Conservation (phyloP, 305 asterid genomes). For the Fraxinus velutina region DNA sequence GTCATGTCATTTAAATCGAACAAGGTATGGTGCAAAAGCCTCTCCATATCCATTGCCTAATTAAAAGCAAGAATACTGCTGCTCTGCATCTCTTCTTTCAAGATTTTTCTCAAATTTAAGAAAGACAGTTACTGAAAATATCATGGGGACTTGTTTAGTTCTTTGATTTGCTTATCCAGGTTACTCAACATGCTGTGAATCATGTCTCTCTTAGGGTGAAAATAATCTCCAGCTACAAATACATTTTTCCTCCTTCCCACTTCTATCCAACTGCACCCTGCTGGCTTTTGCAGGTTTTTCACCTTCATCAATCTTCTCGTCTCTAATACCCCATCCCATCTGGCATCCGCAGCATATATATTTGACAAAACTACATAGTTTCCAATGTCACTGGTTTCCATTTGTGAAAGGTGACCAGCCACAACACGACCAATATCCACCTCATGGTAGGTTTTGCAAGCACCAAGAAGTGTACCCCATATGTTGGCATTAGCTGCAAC, state of each 20-base stretch:
- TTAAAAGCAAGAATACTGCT: not conserved
- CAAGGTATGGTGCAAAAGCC: slow-evolving; percentile 3
- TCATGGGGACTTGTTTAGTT: slow-evolving; percentile 23
- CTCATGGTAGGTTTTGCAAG: slow-evolving; percentile 72
- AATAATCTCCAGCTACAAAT: slow-evolving; percentile 72
- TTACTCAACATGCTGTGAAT: slow-evolving; percentile 43
- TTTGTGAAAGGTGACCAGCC: slow-evolving; percentile 45
- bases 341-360: slow-evolving; percentile 70
- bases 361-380: slow-evolving; percentile 73
- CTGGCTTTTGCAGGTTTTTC: slow-evolving; percentile 73
- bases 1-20: not conserved
- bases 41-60: not conserved
- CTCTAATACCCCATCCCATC: slow-evolving; percentile 80
- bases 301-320: slow-evolving; percentile 65
- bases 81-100: slow-evolving; percentile 1
- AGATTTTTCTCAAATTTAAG: not conserved
- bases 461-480: slow-evolving; percentile 82
- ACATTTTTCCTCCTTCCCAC: slow-evolving; percentile 53
- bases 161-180: slow-evolving; percentile 69
- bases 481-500: slow-evolving; percentile 52
- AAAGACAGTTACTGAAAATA: not conserved
- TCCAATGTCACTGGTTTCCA: slow-evolving; percentile 51
- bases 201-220: slow-evolving; percentile 51
- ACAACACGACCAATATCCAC: slow-evolving; percentile 52
- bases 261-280: slow-evolving; percentile 95